Evolutionary conservation across 306 rosid genomes (phyloP).

Genomic region (Trifolium subterraneum): DNA sequence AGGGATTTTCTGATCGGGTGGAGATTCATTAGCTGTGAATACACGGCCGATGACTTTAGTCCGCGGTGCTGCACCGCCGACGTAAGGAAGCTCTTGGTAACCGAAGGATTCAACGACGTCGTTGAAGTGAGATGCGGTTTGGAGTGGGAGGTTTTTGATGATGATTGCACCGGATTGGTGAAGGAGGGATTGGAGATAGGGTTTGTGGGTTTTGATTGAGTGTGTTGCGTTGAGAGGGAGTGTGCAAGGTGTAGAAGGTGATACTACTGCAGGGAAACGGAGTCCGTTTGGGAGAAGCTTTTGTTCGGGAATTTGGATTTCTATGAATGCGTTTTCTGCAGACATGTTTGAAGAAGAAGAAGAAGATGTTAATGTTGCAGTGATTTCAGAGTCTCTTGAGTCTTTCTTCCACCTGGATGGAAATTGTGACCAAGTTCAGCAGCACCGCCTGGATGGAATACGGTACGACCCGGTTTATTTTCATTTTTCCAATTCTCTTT

Average conservation of each 20-base stretch:
- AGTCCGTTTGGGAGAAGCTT: constrained; percentile 55
- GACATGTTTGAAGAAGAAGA: not conserved
- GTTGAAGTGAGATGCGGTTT: constrained; percentile 72
- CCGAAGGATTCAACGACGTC: constrained; percentile 78
- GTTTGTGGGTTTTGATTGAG: constrained; percentile 56
- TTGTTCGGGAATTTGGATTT: constrained; percentile 63
- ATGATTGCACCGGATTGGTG: constrained; percentile 73
- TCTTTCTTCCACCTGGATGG: not conserved
- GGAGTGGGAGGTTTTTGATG: constrained; percentile 74
- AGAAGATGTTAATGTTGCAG: too few relatives aligned
- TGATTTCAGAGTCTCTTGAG: not conserved
- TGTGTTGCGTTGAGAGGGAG: constrained; percentile 41
- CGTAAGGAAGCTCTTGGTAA: constrained; percentile 84
- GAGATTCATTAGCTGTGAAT: constrained; percentile 90
- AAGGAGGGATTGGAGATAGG: constrained; percentile 54
- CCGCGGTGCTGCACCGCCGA: constrained; percentile 88
- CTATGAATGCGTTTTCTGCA: constrained; percentile 39
- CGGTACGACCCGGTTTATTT: too few relatives aligned
- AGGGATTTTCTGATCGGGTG: constrained; percentile 87
- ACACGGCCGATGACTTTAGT: constrained; percentile 81
- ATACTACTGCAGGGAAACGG: constrained; percentile 55
- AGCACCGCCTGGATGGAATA: too few relatives aligned
- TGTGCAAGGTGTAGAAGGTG: constrained; percentile 39
- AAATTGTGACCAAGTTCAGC: not conserved
- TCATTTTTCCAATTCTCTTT: too few relatives aligned